Evolutionary conservation across 2,329 filamentous ascomycete genomes (phyloP).

Genomic region (Xylariaceae sp.): DNA sequence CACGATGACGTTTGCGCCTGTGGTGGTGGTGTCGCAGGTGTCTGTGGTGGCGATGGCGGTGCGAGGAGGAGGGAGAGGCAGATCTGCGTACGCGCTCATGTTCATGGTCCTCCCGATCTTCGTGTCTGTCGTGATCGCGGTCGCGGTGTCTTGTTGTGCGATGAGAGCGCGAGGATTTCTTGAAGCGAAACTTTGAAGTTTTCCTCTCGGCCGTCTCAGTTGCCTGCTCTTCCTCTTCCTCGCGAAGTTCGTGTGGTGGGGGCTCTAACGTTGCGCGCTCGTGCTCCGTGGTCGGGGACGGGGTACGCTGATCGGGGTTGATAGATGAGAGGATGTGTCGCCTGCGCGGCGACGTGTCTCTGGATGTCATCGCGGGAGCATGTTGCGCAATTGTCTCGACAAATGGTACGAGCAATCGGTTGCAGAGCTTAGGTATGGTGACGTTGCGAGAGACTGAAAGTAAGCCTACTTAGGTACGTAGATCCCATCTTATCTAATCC

Average conservation of each 20-base stretch:
- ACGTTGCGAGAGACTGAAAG: slow-evolving; percentile 6
- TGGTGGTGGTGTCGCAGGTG: slow-evolving; percentile 26
- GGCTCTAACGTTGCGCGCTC: slow-evolving; percentile 3
- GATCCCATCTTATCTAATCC: slow-evolving; percentile 11
- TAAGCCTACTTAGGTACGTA: neutral
- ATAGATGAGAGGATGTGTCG: slow-evolving; percentile 30
- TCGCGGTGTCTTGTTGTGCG: slow-evolving; percentile 17
- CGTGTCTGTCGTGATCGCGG: slow-evolving; percentile 7
- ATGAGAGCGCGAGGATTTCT: slow-evolving; percentile 27
- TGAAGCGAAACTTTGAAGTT: slow-evolving; percentile 38
- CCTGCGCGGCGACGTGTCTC: slow-evolving; percentile 27
- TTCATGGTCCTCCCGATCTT: slow-evolving; percentile 2
- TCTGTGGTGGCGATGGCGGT: slow-evolving; percentile 8
- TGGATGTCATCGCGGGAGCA: slow-evolving; percentile 24
- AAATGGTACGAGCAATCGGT: neutral
- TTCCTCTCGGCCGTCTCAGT: slow-evolving; percentile 14
- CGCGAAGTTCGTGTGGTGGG: slow-evolving; percentile 10
- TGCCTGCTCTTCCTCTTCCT: slow-evolving; percentile 12
- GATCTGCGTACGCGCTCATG: neutral
- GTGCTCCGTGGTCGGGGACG: slow-evolving; percentile 13
- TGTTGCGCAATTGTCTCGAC: slow-evolving; percentile 9
- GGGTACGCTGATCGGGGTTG: slow-evolving; percentile 21
- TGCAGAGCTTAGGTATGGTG: slow-evolving; percentile 5
- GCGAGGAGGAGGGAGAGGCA: slow-evolving; percentile 4
- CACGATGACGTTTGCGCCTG: slow-evolving; percentile 22